Evolutionary conservation across 306 rosid genomes (phyloP).

Genomic region (Prunus dulcis): DNA sequence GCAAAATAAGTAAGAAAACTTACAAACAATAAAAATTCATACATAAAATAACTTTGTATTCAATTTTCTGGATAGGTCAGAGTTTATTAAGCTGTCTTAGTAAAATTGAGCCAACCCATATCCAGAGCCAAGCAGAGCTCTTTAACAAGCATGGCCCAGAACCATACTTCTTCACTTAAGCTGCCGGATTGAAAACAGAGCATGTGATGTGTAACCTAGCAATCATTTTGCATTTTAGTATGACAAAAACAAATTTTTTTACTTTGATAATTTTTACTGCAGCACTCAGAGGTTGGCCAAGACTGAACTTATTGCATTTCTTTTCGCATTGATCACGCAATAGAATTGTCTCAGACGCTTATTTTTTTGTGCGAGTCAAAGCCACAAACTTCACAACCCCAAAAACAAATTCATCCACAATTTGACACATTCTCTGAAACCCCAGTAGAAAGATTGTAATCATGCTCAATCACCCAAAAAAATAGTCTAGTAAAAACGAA

Average conservation of each 20-base stretch:
- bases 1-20: constrained; percentile 23
- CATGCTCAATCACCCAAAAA: neutral
- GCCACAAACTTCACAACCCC: neutral
- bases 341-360: neutral
- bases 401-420: neutral
- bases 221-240: neutral
- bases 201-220: neutral
- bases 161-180: neutral
- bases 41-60: neutral
- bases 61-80: neutral
- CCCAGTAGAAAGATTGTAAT: neutral
- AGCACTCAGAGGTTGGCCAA: neutral
- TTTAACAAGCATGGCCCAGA: neutral
- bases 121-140: neutral
- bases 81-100: neutral
- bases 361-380: neutral
- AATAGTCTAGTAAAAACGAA: neutral
- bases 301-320: neutral
- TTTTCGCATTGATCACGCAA: neutral
- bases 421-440: neutral
- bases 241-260: neutral
- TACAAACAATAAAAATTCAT: neutral
- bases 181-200: neutral
- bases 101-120: neutral
- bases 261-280: neutral